Evolutionary conservation across 306 rosid species (phyloP).

Genomic region (Canavalia ensiformis): DNA sequence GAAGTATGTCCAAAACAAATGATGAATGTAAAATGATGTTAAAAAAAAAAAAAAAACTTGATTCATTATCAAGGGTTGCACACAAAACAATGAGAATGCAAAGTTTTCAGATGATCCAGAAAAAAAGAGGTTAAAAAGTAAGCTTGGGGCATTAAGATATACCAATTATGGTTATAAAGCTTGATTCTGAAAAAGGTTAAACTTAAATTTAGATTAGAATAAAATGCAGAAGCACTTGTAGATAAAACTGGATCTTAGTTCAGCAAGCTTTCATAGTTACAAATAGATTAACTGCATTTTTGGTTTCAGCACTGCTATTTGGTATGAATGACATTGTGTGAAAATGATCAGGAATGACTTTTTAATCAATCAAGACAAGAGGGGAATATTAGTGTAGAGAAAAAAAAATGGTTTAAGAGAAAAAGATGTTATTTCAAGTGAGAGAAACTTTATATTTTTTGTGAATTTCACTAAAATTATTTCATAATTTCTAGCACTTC

Average conservation of each 20-base stretch:
- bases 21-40: slow-evolving; percentile 4
- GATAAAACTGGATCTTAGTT: slow-evolving; percentile 21
- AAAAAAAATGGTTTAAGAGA: neutral
- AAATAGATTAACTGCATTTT: neutral
- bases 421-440: neutral
- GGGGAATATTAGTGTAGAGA: neutral
- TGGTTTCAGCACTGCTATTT: neutral
- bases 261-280: neutral
- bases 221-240: neutral
- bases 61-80: neutral
- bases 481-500: neutral
- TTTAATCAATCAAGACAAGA: neutral
- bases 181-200: neutral
- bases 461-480: neutral
- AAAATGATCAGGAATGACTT: neutral
- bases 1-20: neutral
- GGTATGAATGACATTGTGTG: neutral
- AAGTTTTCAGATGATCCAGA: neutral
- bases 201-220: neutral
- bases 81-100: neutral
- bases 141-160: neutral
- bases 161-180: neutral
- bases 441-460: neutral
- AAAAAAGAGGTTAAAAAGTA: neutral
- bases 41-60: neutral